A percentile compares a stretch with the other conserved stretches of the same genome.
These are phyloP conservation scores for Kuraishia ogatae DNA, from an alignment of 805 yeast species.

Conservation along the genomic window DNA sequence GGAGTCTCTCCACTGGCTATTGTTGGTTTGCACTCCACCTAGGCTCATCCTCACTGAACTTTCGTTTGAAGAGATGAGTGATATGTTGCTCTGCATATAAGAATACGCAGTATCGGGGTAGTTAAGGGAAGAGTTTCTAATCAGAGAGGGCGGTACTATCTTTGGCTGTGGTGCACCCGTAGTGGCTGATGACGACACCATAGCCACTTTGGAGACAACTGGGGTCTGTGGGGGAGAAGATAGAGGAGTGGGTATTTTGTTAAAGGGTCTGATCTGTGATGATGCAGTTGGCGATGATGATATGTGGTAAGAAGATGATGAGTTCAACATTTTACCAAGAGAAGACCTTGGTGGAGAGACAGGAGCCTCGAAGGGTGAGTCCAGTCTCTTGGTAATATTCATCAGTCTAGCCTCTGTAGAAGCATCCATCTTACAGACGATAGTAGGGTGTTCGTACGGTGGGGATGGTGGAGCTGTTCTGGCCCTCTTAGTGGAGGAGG, in stretches of 20 bases:
- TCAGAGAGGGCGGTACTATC: constrained; percentile 4
- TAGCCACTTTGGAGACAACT: not conserved
- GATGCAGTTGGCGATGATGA: not conserved
- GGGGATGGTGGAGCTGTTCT: constrained; percentile 2
- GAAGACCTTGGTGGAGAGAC: not conserved
- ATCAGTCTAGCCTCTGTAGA: not conserved
- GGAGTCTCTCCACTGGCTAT: constrained; percentile 35
- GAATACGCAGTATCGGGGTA: constrained; percentile 29
- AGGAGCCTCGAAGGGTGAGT: not conserved
- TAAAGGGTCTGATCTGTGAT: not conserved
- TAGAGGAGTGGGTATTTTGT: not conserved
- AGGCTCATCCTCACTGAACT: constrained; percentile 14
- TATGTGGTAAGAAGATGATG: not conserved
- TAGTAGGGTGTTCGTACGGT: not conserved
- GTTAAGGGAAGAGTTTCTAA: constrained; percentile 15
- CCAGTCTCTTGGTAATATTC: not conserved
- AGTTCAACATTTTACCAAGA: not conserved
- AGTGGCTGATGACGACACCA: not conserved
- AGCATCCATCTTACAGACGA: not conserved
- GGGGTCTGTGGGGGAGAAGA: constrained; percentile 1
- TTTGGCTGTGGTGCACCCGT: not conserved
- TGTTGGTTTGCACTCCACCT: constrained; percentile 22
- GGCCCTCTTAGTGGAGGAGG: not conserved
- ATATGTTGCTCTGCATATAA: constrained; percentile 13
- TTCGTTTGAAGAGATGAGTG: constrained; percentile 16